Evolutionary conservation across 1,284 basidiomycete species (phyloP).

Genomic region (Apiotrichum mycotoxinovorans): DNA sequence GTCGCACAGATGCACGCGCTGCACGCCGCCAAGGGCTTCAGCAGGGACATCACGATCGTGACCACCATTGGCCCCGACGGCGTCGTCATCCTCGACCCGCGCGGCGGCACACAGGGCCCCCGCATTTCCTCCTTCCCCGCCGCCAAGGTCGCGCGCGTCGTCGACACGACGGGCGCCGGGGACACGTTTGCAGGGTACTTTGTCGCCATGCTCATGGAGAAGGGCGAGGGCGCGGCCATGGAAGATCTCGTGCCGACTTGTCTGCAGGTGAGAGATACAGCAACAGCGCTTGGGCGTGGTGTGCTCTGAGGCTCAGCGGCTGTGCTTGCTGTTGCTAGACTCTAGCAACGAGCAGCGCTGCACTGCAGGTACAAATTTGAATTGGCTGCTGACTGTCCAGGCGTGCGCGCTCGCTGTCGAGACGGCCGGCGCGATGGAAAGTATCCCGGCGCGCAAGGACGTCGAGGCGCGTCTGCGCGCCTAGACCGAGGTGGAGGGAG

Average conservation of each 20-base stretch:
- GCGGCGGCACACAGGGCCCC: slow-evolving; percentile 7
- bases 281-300: too few species aligned
- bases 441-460: slow-evolving; percentile 16
- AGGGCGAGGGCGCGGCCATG: slow-evolving; percentile 9
- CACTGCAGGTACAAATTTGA: too few species aligned
- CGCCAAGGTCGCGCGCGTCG: slow-evolving; percentile 29
- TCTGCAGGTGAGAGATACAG: slow-evolving; percentile 5
- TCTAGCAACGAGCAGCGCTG: too few species aligned
- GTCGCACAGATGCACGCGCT: slow-evolving; percentile 9
- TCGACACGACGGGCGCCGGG: slow-evolving; percentile 51
- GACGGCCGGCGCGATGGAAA: slow-evolving; percentile 22
- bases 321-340: too few species aligned
- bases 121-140: slow-evolving; percentile 23
- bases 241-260: slow-evolving; percentile 14
- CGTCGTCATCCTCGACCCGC: slow-evolving; percentile 30
- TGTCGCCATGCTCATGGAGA: slow-evolving; percentile 44
- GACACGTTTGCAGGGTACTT: slow-evolving; percentile 51
- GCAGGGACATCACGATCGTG: neutral
- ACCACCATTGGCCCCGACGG: slow-evolving; percentile 23
- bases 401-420: slow-evolving; percentile 18
- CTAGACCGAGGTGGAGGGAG: too few species aligned
- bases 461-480: slow-evolving; percentile 17
- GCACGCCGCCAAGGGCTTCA: slow-evolving; percentile 3
- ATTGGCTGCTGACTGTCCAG: slow-evolving; percentile 4
- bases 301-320: too few species aligned